A percentile compares a stretch with the other conserved stretches of the same genome.
These are phyloP conservation scores for Alnus rubra DNA, from an alignment of 306 rosid species.

Conservation along the genomic window DNA sequence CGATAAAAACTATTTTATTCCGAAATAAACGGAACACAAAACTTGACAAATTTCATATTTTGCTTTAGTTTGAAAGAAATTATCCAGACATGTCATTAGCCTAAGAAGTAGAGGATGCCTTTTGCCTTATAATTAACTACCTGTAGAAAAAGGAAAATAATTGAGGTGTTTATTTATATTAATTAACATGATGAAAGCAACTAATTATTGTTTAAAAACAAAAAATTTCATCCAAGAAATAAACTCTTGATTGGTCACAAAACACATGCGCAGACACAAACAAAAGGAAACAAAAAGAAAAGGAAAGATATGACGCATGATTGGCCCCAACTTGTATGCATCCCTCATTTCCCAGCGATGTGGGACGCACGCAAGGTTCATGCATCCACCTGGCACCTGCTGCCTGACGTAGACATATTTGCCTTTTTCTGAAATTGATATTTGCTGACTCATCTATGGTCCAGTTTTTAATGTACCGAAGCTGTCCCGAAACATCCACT, in stretches of 20 bases:
- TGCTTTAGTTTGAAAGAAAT: too few relatives aligned
- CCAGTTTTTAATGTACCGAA: neutral
- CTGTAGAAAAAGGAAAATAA: too few relatives aligned
- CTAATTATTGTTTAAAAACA: too few relatives aligned
- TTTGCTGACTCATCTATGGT: constrained; percentile 8
- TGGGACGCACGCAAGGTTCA: neutral
- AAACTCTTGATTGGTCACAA: neutral
- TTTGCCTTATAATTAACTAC: too few relatives aligned
- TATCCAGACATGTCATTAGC: too few relatives aligned
- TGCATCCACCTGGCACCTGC: neutral
- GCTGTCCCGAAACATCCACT: neutral
- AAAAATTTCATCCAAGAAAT: too few relatives aligned
- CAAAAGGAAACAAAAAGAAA: neutral
- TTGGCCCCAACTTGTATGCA: neutral
- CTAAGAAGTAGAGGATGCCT: too few relatives aligned
- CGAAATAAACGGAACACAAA: too few relatives aligned
- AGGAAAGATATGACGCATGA: neutral
- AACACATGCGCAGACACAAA: neutral
- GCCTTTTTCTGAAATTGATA: neutral
- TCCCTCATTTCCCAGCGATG: neutral
- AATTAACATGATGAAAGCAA: too few relatives aligned
- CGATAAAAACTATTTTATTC: too few relatives aligned
- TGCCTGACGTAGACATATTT: constrained; percentile 3
- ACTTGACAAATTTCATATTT: too few relatives aligned
- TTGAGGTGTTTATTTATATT: too few relatives aligned